These are phyloP conservation scores for Pseudogymnoascus sp. DNA, from an alignment of 2,329 filamentous ascomycete genomes.

Conservation along the genomic window DNA sequence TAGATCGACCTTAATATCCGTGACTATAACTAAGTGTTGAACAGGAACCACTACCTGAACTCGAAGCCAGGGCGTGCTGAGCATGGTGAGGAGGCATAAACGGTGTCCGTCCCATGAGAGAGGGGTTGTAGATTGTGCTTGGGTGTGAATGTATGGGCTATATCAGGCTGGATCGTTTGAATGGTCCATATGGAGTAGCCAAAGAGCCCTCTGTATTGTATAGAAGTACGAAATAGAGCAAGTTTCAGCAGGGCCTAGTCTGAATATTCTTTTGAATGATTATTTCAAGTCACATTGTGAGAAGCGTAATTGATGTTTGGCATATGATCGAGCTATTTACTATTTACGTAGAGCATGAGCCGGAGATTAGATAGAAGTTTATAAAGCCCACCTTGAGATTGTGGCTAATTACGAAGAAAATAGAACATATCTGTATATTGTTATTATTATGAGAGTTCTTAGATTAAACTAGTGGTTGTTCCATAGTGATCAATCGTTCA, in stretches of 20 bases:
- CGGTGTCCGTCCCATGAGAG: background rate
- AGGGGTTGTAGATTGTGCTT: conserved; percentile 4
- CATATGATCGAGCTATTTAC: background rate
- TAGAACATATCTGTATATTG: background rate
- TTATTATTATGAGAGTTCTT: background rate
- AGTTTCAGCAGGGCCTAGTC: background rate
- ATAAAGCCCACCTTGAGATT: background rate
- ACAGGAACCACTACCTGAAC: conserved; percentile 74
- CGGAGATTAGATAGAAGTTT: background rate
- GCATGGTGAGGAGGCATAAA: conserved; percentile 38
- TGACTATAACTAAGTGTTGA: conserved; percentile 14
- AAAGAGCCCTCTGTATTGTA: conserved; percentile 10
- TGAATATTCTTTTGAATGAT: background rate
- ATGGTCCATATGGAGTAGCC: conserved; percentile 3
- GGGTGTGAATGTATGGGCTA: background rate
- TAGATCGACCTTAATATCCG: background rate
- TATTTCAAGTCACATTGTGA: background rate
- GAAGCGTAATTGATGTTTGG: background rate
- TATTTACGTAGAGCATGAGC: background rate
- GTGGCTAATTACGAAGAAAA: background rate
- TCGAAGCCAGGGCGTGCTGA: conserved; percentile 65
- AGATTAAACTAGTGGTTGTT: background rate
- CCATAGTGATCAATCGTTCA: background rate
- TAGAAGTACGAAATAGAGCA: conserved; percentile 9
- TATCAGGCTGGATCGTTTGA: background rate